Conservation (phyloP, 2,329 filamentous ascomycete species). For the Westerdykella sp. region DNA sequence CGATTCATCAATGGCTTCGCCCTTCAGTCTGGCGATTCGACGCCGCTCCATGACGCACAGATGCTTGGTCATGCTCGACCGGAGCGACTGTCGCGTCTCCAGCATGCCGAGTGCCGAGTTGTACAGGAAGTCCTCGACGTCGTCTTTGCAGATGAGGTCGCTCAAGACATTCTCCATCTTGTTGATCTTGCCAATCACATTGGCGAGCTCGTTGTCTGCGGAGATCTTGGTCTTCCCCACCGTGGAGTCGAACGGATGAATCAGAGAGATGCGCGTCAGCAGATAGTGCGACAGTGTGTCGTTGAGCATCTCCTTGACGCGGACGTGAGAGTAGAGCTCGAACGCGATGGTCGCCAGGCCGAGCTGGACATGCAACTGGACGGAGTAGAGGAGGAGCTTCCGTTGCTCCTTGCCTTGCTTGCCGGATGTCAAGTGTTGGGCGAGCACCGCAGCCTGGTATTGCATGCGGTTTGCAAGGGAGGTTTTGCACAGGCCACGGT, state of each 20-base stretch:
- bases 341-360: conserved; percentile 28
- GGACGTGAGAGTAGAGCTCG: conserved; percentile 19
- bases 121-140: conserved; percentile 23
- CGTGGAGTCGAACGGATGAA: conserved; percentile 27
- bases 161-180: conserved; percentile 24
- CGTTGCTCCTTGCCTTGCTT: conserved; percentile 24
- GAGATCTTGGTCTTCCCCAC: conserved; percentile 10
- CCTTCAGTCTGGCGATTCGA: conserved; percentile 26
- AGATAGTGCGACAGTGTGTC: conserved; percentile 28
- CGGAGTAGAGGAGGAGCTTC: conserved; percentile 25
- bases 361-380: conserved; percentile 26
- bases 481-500: too few species aligned
- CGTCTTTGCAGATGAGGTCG: conserved; percentile 24
- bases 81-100: conserved; percentile 16
- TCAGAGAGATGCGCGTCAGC: conserved; percentile 27
- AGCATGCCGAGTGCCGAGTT: conserved; percentile 24
- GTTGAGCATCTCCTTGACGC: conserved; percentile 32
- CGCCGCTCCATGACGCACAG: conserved; percentile 27
- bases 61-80: conserved; percentile 27
- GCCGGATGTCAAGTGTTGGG: conserved; percentile 17
- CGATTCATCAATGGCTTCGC: conserved; percentile 16
- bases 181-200: conserved; percentile 23
- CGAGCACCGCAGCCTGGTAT: conserved; percentile 24
- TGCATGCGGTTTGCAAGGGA: neutral
- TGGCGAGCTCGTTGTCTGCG: conserved; percentile 23